Conservation (phyloP, 768 basidiomycete genomes). For the Panaeolus cyanescens region DNA sequence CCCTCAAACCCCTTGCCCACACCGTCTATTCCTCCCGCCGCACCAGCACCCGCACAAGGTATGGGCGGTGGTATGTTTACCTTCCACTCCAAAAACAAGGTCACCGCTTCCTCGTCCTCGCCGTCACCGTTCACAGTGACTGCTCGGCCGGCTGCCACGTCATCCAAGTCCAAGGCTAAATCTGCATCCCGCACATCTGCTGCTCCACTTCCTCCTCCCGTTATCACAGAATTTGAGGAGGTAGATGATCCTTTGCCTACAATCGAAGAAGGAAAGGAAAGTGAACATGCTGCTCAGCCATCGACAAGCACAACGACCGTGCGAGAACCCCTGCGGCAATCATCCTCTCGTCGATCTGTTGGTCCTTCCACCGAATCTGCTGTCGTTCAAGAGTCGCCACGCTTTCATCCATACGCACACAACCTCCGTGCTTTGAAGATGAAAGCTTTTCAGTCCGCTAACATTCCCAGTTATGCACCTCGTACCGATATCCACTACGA, state of each 20-base stretch:
- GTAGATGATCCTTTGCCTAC: not conserved
- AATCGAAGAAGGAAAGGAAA: not conserved
- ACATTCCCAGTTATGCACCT: conserved; percentile 5
- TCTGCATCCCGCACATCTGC: not conserved
- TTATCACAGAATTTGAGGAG: not conserved
- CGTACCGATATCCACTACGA: conserved; percentile 69
- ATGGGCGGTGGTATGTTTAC: not conserved
- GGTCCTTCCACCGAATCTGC: not conserved
- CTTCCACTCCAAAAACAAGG: not conserved
- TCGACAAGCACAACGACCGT: not conserved
- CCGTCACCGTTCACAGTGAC: not conserved
- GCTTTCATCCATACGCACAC: not conserved
- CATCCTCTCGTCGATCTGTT: not conserved
- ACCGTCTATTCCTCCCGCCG: not conserved
- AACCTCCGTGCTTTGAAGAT: not conserved
- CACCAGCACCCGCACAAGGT: not conserved
- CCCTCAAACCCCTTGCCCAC: not conserved
- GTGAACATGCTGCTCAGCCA: not conserved
- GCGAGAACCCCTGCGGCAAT: not conserved
- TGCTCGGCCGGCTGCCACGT: not conserved
- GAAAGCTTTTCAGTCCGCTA: not conserved
- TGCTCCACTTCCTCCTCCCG: not conserved
- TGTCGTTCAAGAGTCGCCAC: not conserved
- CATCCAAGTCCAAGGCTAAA: not conserved
- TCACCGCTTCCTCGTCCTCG: not conserved